Percentiles rank a stretch among this genome's conserved stretches.
phyloP scores from a whole-genome alignment of 2,329 filamentous ascomycete species.

The Cordyceps militaris region DNA sequence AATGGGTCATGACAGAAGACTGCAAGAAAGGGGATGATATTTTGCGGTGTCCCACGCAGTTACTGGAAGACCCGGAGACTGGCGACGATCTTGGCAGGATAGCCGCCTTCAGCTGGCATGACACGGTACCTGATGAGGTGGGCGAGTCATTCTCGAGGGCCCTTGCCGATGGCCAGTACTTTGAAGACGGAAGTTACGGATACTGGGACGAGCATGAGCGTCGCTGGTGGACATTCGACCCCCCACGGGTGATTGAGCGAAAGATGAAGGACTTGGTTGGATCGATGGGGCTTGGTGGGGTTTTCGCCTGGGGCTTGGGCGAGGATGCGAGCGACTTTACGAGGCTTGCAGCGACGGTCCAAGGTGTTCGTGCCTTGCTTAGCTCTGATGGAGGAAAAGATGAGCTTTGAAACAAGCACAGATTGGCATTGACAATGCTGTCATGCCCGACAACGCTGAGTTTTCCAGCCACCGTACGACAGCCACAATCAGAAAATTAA shows the following conservation, averaged over 20 bases:
- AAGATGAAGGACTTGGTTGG: conserved; percentile 58
- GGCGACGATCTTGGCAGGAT: conserved; percentile 52
- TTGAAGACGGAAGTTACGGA: conserved; percentile 59
- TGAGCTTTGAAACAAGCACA: conserved; percentile 22
- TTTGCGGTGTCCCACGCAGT: conserved; percentile 47
- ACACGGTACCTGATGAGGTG: conserved; percentile 46
- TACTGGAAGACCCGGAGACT: conserved; percentile 50
- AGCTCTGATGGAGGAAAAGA: conserved; percentile 16
- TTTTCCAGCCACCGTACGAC: background rate
- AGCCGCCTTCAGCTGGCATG: conserved; percentile 54
- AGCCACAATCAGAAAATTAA: background rate
- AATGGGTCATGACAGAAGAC: conserved; percentile 51
- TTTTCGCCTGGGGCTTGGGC: conserved; percentile 69
- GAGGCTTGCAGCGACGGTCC: conserved; percentile 31
- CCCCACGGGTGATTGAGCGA: conserved; percentile 46
- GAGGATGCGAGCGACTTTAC: conserved; percentile 50
- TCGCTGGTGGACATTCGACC: conserved; percentile 72
- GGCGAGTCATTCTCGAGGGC: conserved; percentile 52
- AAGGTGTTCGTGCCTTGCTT: conserved; percentile 18
- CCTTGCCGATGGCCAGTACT: conserved; percentile 40
- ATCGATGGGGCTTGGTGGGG: conserved; percentile 53
- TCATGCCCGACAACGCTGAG: background rate
- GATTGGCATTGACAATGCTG: background rate
- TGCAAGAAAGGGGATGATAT: conserved; percentile 32
- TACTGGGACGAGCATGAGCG: conserved; percentile 55